Evolutionary conservation across 176 grass and related monocot species (phyloP).

Genomic region (Oryza meridionalis): DNA sequence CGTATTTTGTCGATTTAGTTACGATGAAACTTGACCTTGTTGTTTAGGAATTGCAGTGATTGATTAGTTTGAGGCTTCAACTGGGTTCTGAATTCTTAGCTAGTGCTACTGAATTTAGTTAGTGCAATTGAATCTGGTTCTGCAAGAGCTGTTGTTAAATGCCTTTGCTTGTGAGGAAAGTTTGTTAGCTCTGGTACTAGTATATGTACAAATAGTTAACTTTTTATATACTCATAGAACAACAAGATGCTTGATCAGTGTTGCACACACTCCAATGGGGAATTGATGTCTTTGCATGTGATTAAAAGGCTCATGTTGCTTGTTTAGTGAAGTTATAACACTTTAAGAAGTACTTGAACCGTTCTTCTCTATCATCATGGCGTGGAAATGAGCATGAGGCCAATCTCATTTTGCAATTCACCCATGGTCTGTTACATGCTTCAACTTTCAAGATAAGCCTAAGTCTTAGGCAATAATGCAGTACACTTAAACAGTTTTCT

Average conservation of each 20-base stretch:
- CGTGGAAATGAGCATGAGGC: background rate
- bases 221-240: background rate
- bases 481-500: background rate
- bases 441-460: background rate
- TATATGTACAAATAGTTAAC: background rate
- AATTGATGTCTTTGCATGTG: background rate
- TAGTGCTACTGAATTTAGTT: background rate
- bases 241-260: background rate
- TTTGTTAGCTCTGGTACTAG: background rate
- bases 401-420: background rate
- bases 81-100: too few species aligned
- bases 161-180: background rate
- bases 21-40: background rate
- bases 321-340: background rate
- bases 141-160: background rate
- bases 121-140: background rate
- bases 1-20: background rate
- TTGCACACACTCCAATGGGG: background rate
- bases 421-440: background rate
- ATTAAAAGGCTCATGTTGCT: background rate
- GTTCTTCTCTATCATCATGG: background rate
- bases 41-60: background rate
- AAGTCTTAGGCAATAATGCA: background rate
- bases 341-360: background rate
- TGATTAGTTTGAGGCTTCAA: background rate